Evolutionary conservation across 2,329 filamentous ascomycete species (phyloP).

Genomic region (Aspergillus texensis): DNA sequence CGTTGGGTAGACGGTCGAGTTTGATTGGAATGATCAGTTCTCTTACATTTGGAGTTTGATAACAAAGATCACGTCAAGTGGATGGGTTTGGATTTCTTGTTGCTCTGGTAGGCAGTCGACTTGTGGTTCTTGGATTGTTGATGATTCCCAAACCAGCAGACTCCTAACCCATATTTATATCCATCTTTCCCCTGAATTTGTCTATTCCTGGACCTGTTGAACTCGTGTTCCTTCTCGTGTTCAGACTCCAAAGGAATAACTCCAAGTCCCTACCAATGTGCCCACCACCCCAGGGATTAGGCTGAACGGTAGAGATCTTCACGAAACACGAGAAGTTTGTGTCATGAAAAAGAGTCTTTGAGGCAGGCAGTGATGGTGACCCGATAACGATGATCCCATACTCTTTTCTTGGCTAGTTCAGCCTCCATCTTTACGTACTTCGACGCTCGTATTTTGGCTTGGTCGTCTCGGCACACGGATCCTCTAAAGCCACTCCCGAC

Average conservation of each 20-base stretch:
- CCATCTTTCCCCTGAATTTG: neutral
- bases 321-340: neutral
- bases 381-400: neutral
- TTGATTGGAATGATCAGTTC: too few relatives aligned
- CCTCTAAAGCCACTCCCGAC: neutral
- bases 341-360: neutral
- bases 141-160: neutral
- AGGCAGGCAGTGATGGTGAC: neutral
- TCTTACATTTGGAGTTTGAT: neutral
- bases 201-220: too few relatives aligned
- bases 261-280: neutral
- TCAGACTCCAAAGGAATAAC: neutral
- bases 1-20: accelerated
- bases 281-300: neutral
- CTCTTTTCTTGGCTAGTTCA: neutral
- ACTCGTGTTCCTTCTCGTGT: neutral
- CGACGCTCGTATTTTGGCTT: neutral
- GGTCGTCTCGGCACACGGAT: neutral
- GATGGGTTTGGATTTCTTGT: too few relatives aligned
- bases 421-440: neutral
- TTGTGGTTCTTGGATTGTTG: neutral
- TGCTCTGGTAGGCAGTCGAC: neutral
- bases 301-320: neutral
- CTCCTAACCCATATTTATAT: neutral
- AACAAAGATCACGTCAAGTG: neutral